Evolutionary conservation across 768 basidiomycete species (phyloP), one percentile per base, ranked within the genome.

Genomic region (Trametes elegans): DNA sequence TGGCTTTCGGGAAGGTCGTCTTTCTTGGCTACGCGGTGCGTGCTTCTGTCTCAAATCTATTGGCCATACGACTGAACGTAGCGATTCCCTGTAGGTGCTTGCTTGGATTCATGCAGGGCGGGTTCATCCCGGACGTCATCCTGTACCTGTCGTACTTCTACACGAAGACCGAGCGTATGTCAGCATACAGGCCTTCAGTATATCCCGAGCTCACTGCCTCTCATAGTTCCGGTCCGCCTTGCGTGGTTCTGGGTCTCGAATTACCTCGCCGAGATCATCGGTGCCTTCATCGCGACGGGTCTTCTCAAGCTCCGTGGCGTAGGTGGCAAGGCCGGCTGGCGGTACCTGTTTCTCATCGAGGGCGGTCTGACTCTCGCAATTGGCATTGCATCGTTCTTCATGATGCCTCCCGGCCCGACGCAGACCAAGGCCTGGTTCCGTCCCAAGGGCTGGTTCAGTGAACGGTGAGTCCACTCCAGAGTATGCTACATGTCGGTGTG

Each of bases 231-330:
- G 3, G 77, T 86, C 39, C 78, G 87, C n/a, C 73, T 88, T 9
- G 84, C 83, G 1, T 81, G 76, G 61, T 87, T 88, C 74, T 89
- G 84, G 85, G 73, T 80, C 26, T 81, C 82, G 4, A 79, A 79
- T 65, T 82, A 85, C 49, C 49, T 77, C 1, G 73, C 79, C 3
- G 68, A 77, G 40, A 81, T 88, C 45, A 58, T 82, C 18, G 75
- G 79, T 45, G 80, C 81, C 2, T 88, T 90, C 66, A 63, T 88
- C 8, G 87, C 83, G 0, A 82, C 81, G 0, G 86, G 84, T 5
- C 80, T 87, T 16, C 70, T 87, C 14, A 67, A 69, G 42, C 72
- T 84, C 52, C 73, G 80, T 7, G 83, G 81, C 18, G 70, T 82
- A 6, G 67, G 64, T 14, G 85, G 84, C 0, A 69, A 72, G 28